Evolutionary conservation across 306 rosid species (phyloP).

Genomic region (Fragaria iinumae): DNA sequence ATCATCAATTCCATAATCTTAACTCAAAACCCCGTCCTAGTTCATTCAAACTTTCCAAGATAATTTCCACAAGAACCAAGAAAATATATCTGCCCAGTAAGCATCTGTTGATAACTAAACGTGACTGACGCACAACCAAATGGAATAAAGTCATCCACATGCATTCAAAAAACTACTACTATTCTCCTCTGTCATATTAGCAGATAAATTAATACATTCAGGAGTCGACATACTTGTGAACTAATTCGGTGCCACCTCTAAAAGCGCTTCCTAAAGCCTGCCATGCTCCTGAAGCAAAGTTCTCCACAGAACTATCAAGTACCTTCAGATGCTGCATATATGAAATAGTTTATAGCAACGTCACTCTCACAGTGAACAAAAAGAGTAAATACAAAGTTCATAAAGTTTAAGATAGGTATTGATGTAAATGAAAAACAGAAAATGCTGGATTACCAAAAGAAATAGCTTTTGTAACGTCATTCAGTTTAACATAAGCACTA

Average conservation of each 20-base stretch:
- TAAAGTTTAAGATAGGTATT: background rate
- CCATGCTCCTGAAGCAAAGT: conserved; percentile 97
- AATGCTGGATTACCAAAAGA: background rate
- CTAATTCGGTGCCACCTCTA: conserved; percentile 72
- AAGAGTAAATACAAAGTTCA: background rate
- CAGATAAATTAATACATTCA: background rate
- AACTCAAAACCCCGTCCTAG: no score
- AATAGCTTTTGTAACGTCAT: background rate
- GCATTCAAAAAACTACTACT: background rate
- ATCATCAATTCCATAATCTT: background rate
- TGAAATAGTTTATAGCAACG: conserved; percentile 14
- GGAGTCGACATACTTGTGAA: conserved; percentile 60
- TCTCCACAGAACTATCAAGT: conserved; percentile 88
- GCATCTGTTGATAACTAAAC: conserved; percentile 11
- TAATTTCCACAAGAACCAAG: background rate
- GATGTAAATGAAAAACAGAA: background rate
- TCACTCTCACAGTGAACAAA: conserved; percentile 1
- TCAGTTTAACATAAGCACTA: background rate
- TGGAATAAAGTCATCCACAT: background rate
- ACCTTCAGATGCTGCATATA: conserved; percentile 71
- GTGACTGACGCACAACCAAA: conserved; percentile 17
- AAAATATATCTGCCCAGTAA: background rate
- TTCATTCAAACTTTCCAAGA: background rate
- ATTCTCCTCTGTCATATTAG: background rate
- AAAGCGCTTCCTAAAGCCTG: conserved; percentile 83